Percentiles rank a stretch among this genome's conserved stretches.
Evolutionary conservation across 768 basidiomycete species (phyloP).

Genomic region (Boletus rubescentipes): DNA sequence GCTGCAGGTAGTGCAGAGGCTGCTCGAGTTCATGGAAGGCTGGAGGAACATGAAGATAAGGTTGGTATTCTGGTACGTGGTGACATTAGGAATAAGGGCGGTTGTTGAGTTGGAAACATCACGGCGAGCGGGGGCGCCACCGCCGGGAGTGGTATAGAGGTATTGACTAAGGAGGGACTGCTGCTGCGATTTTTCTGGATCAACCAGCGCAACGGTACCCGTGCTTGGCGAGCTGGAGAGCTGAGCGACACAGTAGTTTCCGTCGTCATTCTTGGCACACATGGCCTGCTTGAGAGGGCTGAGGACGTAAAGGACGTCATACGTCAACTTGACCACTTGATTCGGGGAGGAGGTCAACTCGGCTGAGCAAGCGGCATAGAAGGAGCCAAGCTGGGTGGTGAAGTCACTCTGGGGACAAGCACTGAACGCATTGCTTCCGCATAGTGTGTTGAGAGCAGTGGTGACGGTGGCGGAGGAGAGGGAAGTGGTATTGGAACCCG

Average conservation of each 20-base stretch:
- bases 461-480: conserved; percentile 45
- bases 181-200: conserved; percentile 2
- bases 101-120: conserved; percentile 29
- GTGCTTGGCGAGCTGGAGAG: conserved; percentile 35
- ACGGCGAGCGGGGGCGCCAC: conserved; percentile 25
- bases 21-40: conserved; percentile 40
- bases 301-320: conserved; percentile 80
- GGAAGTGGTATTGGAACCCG: conserved; percentile 40
- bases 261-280: conserved; percentile 73
- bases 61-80: conserved; percentile 56
- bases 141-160: conserved; percentile 24
- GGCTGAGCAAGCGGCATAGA: conserved; percentile 64
- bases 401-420: conserved; percentile 60
- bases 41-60: conserved; percentile 80
- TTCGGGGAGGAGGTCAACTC: conserved; percentile 64
- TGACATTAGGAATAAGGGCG: conserved; percentile 48
- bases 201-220: conserved; percentile 15
- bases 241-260: conserved; percentile 65
- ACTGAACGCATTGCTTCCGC: conserved; percentile 43
- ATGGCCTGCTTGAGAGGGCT: conserved; percentile 63
- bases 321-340: conserved; percentile 54
- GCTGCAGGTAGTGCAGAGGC: conserved; percentile 84
- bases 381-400: conserved; percentile 59
- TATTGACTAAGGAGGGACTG: conserved; percentile 22
- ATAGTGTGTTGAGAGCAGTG: conserved; percentile 54